These are phyloP conservation scores for Daldinia concentrica DNA, from an alignment of 495 filamentous ascomycete genomes.

Conservation along the genomic window DNA sequence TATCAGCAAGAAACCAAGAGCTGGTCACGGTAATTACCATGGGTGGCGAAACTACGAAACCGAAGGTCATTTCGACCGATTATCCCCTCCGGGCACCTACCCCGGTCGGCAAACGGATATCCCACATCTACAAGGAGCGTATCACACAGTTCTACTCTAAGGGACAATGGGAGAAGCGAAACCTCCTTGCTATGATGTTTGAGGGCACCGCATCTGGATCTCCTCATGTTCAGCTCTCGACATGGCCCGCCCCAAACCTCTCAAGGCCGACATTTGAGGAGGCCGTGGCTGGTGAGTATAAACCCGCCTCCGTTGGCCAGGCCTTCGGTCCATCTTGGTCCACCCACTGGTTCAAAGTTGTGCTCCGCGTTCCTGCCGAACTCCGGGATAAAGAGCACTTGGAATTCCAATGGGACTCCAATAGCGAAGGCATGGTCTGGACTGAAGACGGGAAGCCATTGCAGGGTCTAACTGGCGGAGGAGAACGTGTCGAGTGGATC, in stretches of 20 bases:
- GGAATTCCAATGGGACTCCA: constrained; percentile 95
- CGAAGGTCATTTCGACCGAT: constrained; percentile 44
- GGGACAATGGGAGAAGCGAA: constrained; percentile 84
- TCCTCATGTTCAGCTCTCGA: constrained; percentile 82
- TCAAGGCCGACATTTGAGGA: constrained; percentile 89
- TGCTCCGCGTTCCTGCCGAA: constrained; percentile 76
- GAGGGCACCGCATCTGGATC: constrained; percentile 76
- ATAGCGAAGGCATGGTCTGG: constrained; percentile 93
- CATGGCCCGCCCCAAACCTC: constrained; percentile 84
- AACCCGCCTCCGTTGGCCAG: constrained; percentile 75
- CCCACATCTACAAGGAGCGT: constrained; percentile 85
- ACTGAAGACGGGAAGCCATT: constrained; percentile 85
- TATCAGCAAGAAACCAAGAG: background rate
- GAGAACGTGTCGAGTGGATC: constrained; percentile 89
- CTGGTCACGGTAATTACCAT: constrained; percentile 36
- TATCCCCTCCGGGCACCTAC: constrained; percentile 59
- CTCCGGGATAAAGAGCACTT: constrained; percentile 77
- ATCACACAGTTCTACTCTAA: constrained; percentile 78
- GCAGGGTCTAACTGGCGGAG: constrained; percentile 92
- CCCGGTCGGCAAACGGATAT: constrained; percentile 82
- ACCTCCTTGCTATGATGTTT: constrained; percentile 79
- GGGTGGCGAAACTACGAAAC: constrained; percentile 53
- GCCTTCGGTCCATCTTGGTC: constrained; percentile 95
- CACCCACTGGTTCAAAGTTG: constrained; percentile 96
- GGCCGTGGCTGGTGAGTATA: constrained; percentile 81